phyloP scores from a whole-genome alignment of 2,329 filamentous ascomycete species.

The Coniochaeta hoffmannii region DNA sequence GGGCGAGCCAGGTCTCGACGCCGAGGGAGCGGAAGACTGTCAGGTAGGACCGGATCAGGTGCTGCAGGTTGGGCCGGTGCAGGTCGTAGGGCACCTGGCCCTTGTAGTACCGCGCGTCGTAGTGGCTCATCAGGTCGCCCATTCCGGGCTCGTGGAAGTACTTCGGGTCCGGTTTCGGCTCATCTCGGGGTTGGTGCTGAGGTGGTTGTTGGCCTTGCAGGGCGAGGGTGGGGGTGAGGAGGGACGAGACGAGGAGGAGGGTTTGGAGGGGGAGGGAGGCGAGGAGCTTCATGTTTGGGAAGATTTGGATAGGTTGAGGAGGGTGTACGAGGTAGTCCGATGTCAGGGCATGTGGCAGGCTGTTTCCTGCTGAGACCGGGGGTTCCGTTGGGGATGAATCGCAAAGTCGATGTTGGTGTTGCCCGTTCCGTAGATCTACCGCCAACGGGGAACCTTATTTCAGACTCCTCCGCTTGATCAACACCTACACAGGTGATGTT shows the following conservation, averaged over 20 bases:
- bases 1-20: conserved; percentile 79
- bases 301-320: not conserved
- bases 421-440: not conserved
- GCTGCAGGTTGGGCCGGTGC: conserved; percentile 56
- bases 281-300: not conserved
- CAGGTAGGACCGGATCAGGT: conserved; percentile 70
- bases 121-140: conserved; percentile 58
- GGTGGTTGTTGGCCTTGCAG: conserved; percentile 1
- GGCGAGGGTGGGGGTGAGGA: conserved; percentile 3
- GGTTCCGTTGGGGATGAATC: not conserved
- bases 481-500: not conserved
- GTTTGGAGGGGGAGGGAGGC: not conserved
- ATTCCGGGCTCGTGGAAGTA: conserved; percentile 61
- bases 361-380: not conserved
- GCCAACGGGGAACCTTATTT: not conserved
- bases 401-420: not conserved
- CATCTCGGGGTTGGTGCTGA: conserved; percentile 5
- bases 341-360: not conserved
- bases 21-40: conserved; percentile 54
- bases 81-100: conserved; percentile 56
- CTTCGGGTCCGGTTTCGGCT: conserved; percentile 27
- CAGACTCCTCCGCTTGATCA: not conserved
- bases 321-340: not conserved
- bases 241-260: conserved; percentile 1
- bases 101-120: conserved; percentile 65